Evolutionary conservation across 768 basidiomycete genomes (phyloP).

Genomic region (Tricholoma furcatifolium): DNA sequence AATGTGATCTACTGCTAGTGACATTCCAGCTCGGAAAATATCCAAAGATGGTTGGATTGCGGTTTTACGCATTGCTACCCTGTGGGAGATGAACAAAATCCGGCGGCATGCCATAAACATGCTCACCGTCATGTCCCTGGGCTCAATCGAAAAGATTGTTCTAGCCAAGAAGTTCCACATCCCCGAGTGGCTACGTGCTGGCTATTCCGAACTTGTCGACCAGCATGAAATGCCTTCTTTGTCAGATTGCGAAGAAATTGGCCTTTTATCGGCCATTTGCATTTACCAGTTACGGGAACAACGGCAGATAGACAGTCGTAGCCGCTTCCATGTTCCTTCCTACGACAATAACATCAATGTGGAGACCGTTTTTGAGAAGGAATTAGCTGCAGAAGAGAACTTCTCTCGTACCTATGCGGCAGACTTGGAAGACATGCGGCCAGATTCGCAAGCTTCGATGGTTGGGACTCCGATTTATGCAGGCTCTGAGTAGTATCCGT

Average conservation of each 20-base stretch:
- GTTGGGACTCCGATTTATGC: no score
- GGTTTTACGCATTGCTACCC: conserved; percentile 9
- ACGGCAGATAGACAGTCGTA: neutral
- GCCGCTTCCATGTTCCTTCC: neutral
- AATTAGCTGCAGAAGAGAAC: conserved; percentile 4
- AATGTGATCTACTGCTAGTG: neutral
- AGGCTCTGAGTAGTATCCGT: no score
- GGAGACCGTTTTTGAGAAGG: conserved; percentile 3
- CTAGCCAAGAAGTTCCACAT: conserved; percentile 14
- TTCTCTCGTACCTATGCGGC: neutral
- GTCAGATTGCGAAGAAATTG: conserved; percentile 10
- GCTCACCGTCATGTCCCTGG: conserved; percentile 1
- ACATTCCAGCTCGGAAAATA: conserved; percentile 1
- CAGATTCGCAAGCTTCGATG: no score
- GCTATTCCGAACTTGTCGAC: conserved; percentile 9
- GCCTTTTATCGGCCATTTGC: conserved; percentile 7
- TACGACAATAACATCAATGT: neutral
- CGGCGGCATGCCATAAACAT: conserved; percentile 10
- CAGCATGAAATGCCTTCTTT: conserved; percentile 1
- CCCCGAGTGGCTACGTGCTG: conserved; percentile 16
- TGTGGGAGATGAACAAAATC: conserved; percentile 18
- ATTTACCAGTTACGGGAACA: conserved; percentile 15
- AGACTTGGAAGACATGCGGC: no score
- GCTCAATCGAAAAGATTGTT: conserved; percentile 4
- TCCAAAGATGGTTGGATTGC: conserved; percentile 16